Base-by-base conservation (phyloP, 2,329 filamentous ascomycete genomes). In the Penicillium sp. region DNA sequence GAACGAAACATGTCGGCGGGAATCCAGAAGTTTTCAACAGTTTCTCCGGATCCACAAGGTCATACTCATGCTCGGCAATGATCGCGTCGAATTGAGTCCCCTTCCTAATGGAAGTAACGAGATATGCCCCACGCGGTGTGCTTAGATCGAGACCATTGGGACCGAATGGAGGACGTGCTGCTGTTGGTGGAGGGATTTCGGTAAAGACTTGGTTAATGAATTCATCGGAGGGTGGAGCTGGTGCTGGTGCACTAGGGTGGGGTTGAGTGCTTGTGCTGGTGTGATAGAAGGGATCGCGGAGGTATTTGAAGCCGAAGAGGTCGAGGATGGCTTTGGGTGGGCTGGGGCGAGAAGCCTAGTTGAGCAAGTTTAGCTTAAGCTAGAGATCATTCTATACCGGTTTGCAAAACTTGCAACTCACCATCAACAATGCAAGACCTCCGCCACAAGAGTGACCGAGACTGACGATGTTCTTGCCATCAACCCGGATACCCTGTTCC, bases 121-220 rank as follows among this genome's bases (percentile, higher is more conserved):
- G 44, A 26, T 45, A 45, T 6, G 44, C 44, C 13, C 26, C 22
- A 7, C 44, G 44, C 44, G 44, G 44, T 24, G 44, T 45, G 24
- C 44, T 45, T 22, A 45, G 44, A 45, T 45, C 44, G 22, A 45
- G 44, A 26, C 44, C 44, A 13, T 26, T 45, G 1, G 12, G 44
- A 1, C 44, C 44, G 12, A 45, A 45, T 26, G 44, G 44, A 15
- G 22, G 44, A 6, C 22, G 22, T 4, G 44, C 44, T 15, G 22
- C 44, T 2, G 44, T 45, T 17, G 44, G 44, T 8, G 44, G 44
- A 2, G 44, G 44, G 22, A 45, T 8, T 13, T 45, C 44, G 22
- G 15, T 26, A 13, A 45, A 45, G 44, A 26, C 44, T 15, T 45
- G 44, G 44, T 45, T 45, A 22, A 45, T 45, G 44, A 45, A 45